Conservation (phyloP, 1,284 basidiomycete species). For the Coriolopsis trogii region DNA sequence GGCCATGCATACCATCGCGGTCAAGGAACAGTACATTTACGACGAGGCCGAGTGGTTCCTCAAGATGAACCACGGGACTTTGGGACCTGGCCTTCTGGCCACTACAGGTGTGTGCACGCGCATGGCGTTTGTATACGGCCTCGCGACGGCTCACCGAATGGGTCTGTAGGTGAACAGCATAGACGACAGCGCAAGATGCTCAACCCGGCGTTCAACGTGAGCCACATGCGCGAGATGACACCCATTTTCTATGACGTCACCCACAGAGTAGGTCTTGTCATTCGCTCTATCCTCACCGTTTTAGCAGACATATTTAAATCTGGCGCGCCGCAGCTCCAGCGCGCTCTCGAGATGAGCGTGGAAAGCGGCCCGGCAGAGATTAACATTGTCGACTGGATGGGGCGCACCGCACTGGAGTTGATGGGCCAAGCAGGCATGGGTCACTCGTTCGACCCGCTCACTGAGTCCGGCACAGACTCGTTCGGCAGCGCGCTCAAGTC, state of each 20-base stretch:
- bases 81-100: conserved; percentile 17
- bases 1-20: conserved; percentile 23
- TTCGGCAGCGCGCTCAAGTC: conserved; percentile 13
- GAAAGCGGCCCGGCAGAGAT: conserved; percentile 10
- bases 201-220: conserved; percentile 20
- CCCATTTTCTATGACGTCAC: conserved; percentile 19
- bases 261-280: conserved; percentile 3
- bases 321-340: conserved; percentile 11
- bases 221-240: conserved; percentile 20
- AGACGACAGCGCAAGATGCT: conserved; percentile 23
- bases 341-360: conserved; percentile 5
- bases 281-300: too few relatives aligned
- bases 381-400: conserved; percentile 23
- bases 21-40: conserved; percentile 26
- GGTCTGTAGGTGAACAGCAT: conserved; percentile 23
- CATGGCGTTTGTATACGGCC: too few relatives aligned
- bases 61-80: conserved; percentile 6
- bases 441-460: conserved; percentile 22
- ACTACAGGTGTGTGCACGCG: conserved; percentile 11
- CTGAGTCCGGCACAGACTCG: conserved; percentile 8
- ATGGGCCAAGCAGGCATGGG: conserved; percentile 25
- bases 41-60: conserved; percentile 21
- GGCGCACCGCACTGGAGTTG: conserved; percentile 23
- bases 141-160: too few relatives aligned
- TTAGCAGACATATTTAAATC: too few relatives aligned